These are phyloP conservation scores for Eutrema yunnanense DNA, from an alignment of 345 rosid genomes.

Conservation along the genomic window DNA sequence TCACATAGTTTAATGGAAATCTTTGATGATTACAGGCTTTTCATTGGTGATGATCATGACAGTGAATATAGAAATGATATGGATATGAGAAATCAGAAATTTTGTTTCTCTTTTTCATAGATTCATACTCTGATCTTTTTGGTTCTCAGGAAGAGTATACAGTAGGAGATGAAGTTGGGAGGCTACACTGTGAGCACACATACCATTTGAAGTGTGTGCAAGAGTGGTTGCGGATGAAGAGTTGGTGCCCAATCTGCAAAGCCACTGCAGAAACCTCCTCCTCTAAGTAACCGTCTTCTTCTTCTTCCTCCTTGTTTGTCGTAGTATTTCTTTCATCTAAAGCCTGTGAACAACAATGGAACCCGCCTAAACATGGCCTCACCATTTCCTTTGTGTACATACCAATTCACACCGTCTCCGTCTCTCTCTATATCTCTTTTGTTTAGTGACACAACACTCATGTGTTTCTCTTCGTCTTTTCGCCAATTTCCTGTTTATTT, in stretches of 20 bases:
- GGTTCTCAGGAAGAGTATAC: slow-evolving; percentile 76
- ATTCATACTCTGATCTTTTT: background rate
- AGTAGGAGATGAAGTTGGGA: slow-evolving; percentile 70
- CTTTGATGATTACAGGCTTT: background rate
- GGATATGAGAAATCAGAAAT: background rate
- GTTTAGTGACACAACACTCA: background rate
- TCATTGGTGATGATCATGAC: background rate
- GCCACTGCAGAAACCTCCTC: slow-evolving; percentile 48
- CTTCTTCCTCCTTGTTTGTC: slow-evolving; percentile 5
- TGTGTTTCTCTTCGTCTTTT: slow-evolving; percentile 9
- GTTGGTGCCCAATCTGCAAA: slow-evolving; percentile 96
- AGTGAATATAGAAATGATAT: background rate
- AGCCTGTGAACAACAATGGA: slow-evolving; percentile 22
- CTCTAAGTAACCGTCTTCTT: slow-evolving; percentile 16
- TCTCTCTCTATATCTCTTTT: background rate
- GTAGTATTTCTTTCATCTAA: background rate
- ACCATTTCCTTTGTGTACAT: slow-evolving; percentile 27
- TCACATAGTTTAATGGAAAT: background rate
- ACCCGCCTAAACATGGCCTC: background rate
- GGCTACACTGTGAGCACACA: slow-evolving; percentile 66
- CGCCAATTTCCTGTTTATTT: background rate
- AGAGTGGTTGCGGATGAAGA: slow-evolving; percentile 86
- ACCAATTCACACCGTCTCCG: slow-evolving; percentile 8
- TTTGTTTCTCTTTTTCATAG: background rate
- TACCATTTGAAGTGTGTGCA: slow-evolving; percentile 65